phyloP scores from a whole-genome alignment of 2,329 filamentous ascomycete genomes.

The Ceratocystis eucalypticola region DNA sequence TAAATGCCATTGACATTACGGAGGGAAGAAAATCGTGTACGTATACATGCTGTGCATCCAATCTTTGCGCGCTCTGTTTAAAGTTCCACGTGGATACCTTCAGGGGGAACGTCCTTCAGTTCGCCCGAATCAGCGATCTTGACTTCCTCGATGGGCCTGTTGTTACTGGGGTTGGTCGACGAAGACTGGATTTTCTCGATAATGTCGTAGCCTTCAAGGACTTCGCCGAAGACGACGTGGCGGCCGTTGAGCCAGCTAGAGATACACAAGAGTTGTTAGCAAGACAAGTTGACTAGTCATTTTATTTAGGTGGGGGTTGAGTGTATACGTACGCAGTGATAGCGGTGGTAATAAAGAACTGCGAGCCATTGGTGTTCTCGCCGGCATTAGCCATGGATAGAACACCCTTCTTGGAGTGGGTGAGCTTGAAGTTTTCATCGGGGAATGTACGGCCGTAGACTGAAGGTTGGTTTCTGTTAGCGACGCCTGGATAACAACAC shows the following conservation, averaged over 20 bases:
- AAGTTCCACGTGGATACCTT: conserved; percentile 89
- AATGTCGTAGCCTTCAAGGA: conserved; percentile 72
- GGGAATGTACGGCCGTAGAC: conserved; percentile 73
- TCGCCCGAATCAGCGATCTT: conserved; percentile 77
- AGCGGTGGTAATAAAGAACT: conserved; percentile 84
- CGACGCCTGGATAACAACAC: background rate
- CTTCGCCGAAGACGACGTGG: conserved; percentile 81
- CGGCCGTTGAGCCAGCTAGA: conserved; percentile 65
- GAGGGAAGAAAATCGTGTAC: background rate
- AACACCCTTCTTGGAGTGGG: conserved; percentile 74
- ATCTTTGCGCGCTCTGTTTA: conserved; percentile 33
- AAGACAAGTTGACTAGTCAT: background rate
- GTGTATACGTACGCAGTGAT: conserved; percentile 50
- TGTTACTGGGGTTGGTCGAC: conserved; percentile 44
- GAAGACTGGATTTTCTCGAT: conserved; percentile 66
- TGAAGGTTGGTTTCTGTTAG: conserved; percentile 24
- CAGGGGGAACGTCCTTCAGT: conserved; percentile 58
- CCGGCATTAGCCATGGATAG: conserved; percentile 79
- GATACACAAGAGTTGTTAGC: background rate
- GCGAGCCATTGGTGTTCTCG: conserved; percentile 74
- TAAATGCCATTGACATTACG: background rate
- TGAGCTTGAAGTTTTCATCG: conserved; percentile 92
- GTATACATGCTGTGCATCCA: background rate
- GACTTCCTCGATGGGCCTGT: conserved; percentile 55
- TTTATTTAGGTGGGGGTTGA: background rate